A percentile compares a stretch with the other conserved stretches of the same genome.
These are phyloP conservation scores for Bonia amplexicaulis DNA, from an alignment of 176 grass and related monocot genomes.

Conservation along the genomic window DNA sequence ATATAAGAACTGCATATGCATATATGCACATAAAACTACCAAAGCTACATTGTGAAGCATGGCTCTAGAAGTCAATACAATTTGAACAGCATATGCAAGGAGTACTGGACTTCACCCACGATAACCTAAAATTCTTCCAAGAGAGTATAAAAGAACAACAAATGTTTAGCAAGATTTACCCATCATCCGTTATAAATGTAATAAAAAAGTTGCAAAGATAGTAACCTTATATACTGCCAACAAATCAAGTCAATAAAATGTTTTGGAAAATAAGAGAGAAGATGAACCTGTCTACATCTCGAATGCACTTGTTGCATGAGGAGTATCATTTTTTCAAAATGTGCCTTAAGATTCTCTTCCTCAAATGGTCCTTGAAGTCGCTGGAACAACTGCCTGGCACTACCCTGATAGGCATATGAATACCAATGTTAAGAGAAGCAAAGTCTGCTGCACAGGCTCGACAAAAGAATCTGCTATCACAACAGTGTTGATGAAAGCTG, in stretches of 20 bases:
- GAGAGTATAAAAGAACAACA: constrained; percentile 9
- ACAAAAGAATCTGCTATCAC: neutral
- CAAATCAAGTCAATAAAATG: neutral
- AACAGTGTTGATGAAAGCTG: neutral
- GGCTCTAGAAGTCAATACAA: neutral
- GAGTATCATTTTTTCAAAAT: constrained; percentile 90
- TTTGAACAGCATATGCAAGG: neutral
- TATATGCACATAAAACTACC: neutral
- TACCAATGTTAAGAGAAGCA: constrained; percentile 9
- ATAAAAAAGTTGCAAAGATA: neutral
- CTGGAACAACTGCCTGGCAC: constrained; percentile 80
- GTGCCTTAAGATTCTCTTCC: constrained; percentile 80
- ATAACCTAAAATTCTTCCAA: neutral
- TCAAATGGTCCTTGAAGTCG: constrained; percentile 83
- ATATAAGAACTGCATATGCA: neutral
- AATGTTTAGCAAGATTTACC: neutral
- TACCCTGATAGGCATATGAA: constrained; percentile 59
- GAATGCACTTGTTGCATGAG: constrained; percentile 62
- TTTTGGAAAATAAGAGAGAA: constrained; percentile 11
- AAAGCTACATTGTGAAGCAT: constrained; percentile 11
- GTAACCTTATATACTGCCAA: neutral
- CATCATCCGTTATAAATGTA: neutral
- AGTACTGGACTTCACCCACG: neutral
- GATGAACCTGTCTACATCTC: constrained; percentile 61
- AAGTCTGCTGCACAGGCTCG: neutral